Base-by-base conservation (phyloP, 345 rosid species). In the Capsella bursapastoris region DNA sequence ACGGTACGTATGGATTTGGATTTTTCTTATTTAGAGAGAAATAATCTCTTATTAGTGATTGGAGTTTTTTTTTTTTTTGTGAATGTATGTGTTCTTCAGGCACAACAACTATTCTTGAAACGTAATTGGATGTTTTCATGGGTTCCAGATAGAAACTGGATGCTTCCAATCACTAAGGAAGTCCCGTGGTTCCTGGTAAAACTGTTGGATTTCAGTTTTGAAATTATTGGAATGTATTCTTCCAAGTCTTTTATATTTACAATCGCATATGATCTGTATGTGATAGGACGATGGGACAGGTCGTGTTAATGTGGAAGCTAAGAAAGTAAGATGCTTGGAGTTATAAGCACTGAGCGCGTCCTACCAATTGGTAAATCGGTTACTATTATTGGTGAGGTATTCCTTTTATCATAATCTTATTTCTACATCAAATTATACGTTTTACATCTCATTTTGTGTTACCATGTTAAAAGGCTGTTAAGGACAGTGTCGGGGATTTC, bases 101-200 rank as follows among this genome's bases (percentile, higher is more conserved):
- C 86, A 13, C 95, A 90, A 60, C 93, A 85, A 43, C 88, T 87
- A 60, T 90, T 88, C 53, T 72, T 92, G 45, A 92, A 85, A 74
- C 93, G 88, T 82, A 92, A 89, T 66, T 96, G 89, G 84, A 82
- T 87, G 16, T 96, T 96, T 66, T 89, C 98, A 50, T 93, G 96
- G 98, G 89, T 90, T 70, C 88, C 89, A 80, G 95, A 87, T 83
- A 85, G 88, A 15, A 93, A 93, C 4, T 75, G 89, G 69, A 86
- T 90, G 86, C 78, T 81, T 38, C 87, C 96, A 1, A 75, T 85
- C 85, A 85, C 85, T 79, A 31, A 38, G 11, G 25, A 22, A 22
- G 25, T 22, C 25, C 25, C 25, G 2, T 22, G 25, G 25, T 22
- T 1, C 2, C 25, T 22, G 25, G 25, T 22, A 22, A 22, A 22